These are phyloP conservation scores for Mortierella claussenii DNA, from an alignment of 192 early-diverging fungal genomes.

Conservation along the genomic window DNA sequence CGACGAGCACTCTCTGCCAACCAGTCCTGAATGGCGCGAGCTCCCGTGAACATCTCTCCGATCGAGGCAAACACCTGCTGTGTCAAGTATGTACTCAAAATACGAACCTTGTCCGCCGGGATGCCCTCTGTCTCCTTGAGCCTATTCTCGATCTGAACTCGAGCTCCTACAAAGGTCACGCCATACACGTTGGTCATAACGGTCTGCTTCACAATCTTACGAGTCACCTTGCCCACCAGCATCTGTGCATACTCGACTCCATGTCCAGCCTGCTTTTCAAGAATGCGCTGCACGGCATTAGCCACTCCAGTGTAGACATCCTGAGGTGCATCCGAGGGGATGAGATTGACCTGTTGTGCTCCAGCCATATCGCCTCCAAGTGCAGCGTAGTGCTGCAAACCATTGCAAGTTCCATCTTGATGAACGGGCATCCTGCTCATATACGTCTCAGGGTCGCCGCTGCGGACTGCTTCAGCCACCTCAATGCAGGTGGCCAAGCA, in stretches of 20 bases:
- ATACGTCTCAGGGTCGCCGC: conserved; percentile 76
- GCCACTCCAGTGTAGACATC: conserved; percentile 96
- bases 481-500: conserved; percentile 92
- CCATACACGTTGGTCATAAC: conserved; percentile 99
- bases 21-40: conserved; percentile 94
- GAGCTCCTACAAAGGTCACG: conserved; percentile 95
- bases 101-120: conserved; percentile 69
- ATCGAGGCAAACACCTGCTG: conserved; percentile 86
- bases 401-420: conserved; percentile 98
- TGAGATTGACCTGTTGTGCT: conserved; percentile 89
- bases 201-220: conserved; percentile 98
- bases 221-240: conserved; percentile 76
- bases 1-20: conserved; percentile 85
- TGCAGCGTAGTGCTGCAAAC: conserved; percentile 98
- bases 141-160: conserved; percentile 85
- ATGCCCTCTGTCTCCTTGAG: conserved; percentile 83
- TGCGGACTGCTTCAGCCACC: conserved; percentile 75
- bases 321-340: conserved; percentile 83
- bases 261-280: conserved; percentile 73
- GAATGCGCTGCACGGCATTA: conserved; percentile 70
- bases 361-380: conserved; percentile 91
- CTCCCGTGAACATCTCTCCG: conserved; percentile 91
- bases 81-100: conserved; percentile 79
- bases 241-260: conserved; percentile 73
- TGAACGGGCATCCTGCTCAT: conserved; percentile 86